Evolutionary conservation across 306 rosid species (phyloP).

Genomic region (Sesbania bispinosa): DNA sequence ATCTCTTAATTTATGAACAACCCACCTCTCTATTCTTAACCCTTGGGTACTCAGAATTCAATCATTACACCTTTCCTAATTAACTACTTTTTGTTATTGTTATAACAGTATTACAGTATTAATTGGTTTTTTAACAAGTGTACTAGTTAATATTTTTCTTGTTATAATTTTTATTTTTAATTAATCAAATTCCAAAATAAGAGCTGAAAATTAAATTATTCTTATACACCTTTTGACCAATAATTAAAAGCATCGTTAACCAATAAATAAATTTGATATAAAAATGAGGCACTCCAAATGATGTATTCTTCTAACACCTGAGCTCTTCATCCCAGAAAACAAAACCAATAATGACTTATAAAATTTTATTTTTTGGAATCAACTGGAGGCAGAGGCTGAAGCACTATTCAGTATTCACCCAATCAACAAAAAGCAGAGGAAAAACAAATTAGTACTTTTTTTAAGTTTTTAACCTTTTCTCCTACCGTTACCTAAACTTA

Average conservation of each 20-base stretch:
- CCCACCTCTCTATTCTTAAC: neutral
- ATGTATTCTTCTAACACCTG: too few species aligned
- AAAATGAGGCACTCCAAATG: neutral
- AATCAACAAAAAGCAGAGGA: neutral
- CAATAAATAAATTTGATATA: neutral
- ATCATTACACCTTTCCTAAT: too few species aligned
- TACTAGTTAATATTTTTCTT: too few species aligned
- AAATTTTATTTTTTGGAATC: too few species aligned
- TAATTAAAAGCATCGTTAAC: neutral
- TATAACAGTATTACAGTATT: too few species aligned
- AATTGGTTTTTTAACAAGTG: too few species aligned
- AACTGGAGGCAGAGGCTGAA: too few species aligned
- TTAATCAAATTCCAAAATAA: neutral
- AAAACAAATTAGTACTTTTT: neutral
- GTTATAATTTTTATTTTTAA: neutral
- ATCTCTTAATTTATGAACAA: neutral
- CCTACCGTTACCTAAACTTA: neutral
- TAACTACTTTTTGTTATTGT: neutral
- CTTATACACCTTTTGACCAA: neutral
- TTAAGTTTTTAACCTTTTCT: neutral
- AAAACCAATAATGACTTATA: neutral
- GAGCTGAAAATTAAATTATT: too few species aligned
- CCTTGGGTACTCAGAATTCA: neutral
- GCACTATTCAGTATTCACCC: too few species aligned
- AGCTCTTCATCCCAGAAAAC: neutral